phyloP scores from a whole-genome alignment of 1,284 basidiomycete genomes.

The Rhodotorula sp. region DNA sequence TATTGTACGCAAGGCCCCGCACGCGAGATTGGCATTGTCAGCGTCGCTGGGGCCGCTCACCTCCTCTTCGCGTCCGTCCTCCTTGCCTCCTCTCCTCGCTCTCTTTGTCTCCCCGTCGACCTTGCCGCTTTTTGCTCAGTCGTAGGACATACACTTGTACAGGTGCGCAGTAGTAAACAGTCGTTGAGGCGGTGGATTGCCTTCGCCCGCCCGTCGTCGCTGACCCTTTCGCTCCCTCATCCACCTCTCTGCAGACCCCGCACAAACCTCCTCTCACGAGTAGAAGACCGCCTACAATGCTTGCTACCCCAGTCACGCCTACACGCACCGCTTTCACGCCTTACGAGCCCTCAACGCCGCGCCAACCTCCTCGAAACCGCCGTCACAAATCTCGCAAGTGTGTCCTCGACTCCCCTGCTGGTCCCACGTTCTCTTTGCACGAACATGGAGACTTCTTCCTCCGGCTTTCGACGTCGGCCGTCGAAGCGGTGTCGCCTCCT shows the following conservation, averaged over 20 bases:
- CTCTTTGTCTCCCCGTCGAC: background rate
- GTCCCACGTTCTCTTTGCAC: background rate
- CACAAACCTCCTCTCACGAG: background rate
- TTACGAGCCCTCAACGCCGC: background rate
- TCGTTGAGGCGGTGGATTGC: background rate
- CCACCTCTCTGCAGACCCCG: background rate
- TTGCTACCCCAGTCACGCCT: conserved; percentile 3
- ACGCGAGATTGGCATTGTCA: too few relatives aligned
- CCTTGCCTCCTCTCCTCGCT: background rate
- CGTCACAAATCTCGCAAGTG: conserved; percentile 6
- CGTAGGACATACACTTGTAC: background rate
- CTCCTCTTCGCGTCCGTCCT: background rate
- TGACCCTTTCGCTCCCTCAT: background rate
- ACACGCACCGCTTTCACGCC: conserved; percentile 3
- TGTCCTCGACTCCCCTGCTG: conserved; percentile 11
- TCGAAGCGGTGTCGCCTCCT: conserved; percentile 2
- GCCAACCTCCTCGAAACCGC: conserved; percentile 1
- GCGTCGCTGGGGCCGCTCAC: too few relatives aligned
- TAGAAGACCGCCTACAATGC: background rate
- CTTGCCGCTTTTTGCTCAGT: background rate
- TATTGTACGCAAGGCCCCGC: background rate
- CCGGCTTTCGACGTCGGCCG: background rate
- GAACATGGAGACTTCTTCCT: background rate
- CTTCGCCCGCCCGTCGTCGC: background rate
- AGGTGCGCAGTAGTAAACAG: background rate